A percentile compares a stretch with the other conserved stretches of the same genome.
phyloP scores from a whole-genome alignment of 2,329 filamentous ascomycete species.

The Dactylellina haptotyla region DNA sequence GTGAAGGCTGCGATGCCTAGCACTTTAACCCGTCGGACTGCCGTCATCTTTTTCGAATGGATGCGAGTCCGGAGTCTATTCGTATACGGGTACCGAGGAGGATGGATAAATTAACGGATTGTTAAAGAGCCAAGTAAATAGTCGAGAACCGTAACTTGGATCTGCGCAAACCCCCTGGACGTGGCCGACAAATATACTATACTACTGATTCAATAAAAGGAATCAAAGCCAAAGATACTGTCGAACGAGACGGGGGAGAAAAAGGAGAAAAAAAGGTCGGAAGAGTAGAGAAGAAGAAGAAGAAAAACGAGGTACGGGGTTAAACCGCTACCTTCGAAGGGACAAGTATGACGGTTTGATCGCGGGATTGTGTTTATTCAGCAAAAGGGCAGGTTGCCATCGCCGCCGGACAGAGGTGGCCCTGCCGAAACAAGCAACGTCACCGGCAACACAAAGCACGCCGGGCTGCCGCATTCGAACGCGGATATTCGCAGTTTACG shows the following conservation, averaged over 20 bases:
- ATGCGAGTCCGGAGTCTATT: not conserved
- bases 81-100: too few species aligned
- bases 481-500: not conserved
- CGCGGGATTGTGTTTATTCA: too few species aligned
- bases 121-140: too few species aligned
- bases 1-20: slow-evolving; percentile 73
- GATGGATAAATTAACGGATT: too few species aligned
- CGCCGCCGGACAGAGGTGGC: not conserved
- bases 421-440: not conserved
- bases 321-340: too few species aligned
- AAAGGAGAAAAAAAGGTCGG: not conserved
- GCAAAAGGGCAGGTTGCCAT: too few species aligned
- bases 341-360: too few species aligned
- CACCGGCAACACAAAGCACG: not conserved
- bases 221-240: not conserved
- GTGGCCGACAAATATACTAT: too few species aligned
- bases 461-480: not conserved
- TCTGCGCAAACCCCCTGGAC: too few species aligned
- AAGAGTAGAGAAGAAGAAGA: not conserved
- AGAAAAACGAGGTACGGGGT: not conserved
- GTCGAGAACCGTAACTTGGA: not conserved
- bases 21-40: slow-evolving; percentile 75
- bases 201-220: too few species aligned
- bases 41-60: slow-evolving; percentile 69
- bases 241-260: not conserved